These are phyloP conservation scores for Microthyrium microscopicum DNA, from an alignment of 2,329 filamentous ascomycete genomes.

Conservation along the genomic window DNA sequence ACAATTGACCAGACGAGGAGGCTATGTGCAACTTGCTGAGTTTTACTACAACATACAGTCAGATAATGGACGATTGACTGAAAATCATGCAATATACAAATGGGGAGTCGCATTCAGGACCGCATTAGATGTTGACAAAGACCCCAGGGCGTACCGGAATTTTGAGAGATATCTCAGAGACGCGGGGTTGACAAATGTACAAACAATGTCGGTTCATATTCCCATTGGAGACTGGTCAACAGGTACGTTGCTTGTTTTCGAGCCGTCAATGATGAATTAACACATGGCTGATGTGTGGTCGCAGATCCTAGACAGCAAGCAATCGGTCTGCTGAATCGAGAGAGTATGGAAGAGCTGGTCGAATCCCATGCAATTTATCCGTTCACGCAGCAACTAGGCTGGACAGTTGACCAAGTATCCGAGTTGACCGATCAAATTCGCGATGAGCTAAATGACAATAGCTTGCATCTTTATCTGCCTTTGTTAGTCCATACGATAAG, in stretches of 20 bases:
- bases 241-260: constrained; percentile 14
- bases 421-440: neutral
- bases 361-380: constrained; percentile 8
- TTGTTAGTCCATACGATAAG: constrained; percentile 5
- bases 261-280: neutral
- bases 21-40: constrained; percentile 83
- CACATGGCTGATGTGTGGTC: neutral
- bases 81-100: constrained; percentile 21
- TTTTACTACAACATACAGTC: constrained; percentile 76
- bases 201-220: constrained; percentile 15
- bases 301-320: constrained; percentile 2
- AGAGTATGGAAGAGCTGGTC: constrained; percentile 6
- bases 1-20: constrained; percentile 52
- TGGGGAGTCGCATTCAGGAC: constrained; percentile 21
- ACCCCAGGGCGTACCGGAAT: constrained; percentile 18
- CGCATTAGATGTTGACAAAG: constrained; percentile 19
- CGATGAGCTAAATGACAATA: neutral
- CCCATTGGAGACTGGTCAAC: constrained; percentile 22
- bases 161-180: constrained; percentile 16
- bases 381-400: constrained; percentile 4
- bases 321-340: constrained; percentile 4
- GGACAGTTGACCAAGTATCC: constrained; percentile 1
- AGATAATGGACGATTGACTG: constrained; percentile 60
- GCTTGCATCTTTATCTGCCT: constrained; percentile 6
- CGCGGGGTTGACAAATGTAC: constrained; percentile 18